Evolutionary conservation across 306 rosid species (phyloP).

Genomic region (Pterocarpus santalinus): DNA sequence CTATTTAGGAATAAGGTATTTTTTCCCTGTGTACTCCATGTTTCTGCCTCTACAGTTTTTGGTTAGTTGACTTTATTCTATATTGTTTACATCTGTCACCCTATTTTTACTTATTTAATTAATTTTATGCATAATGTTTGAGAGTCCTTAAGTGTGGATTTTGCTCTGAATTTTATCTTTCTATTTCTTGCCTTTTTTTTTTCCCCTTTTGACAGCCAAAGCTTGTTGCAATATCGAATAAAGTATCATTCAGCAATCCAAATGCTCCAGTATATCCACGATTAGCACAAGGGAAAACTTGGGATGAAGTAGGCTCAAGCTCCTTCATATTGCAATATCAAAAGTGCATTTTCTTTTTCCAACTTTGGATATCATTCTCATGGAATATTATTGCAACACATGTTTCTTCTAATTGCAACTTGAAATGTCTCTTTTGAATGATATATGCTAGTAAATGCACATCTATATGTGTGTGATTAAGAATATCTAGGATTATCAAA

Average conservation of each 20-base stretch:
- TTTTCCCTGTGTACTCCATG: not conserved
- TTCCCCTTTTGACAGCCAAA: slow-evolving; percentile 69
- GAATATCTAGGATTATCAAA: slow-evolving; percentile 20
- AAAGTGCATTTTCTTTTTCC: slow-evolving; percentile 30
- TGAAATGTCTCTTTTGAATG: slow-evolving; percentile 30
- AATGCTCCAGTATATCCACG: slow-evolving; percentile 94
- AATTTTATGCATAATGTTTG: not conserved
- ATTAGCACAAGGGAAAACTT: slow-evolving; percentile 87
- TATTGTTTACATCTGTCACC: slow-evolving; percentile 1
- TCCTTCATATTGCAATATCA: slow-evolving; percentile 26
- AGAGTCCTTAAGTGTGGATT: slow-evolving; percentile 14
- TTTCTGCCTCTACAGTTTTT: not conserved
- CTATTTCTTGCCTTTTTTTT: not conserved
- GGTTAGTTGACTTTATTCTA: slow-evolving; percentile 14
- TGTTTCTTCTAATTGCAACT: slow-evolving; percentile 9
- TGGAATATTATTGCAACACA: slow-evolving; percentile 20
- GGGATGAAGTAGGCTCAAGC: slow-evolving; percentile 79
- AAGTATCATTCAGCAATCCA: slow-evolving; percentile 76
- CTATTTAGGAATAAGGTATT: slow-evolving; percentile 6
- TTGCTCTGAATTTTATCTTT: slow-evolving; percentile 31
- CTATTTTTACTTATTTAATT: not conserved
- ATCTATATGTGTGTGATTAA: not conserved
- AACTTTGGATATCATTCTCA: not conserved
- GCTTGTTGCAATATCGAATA: slow-evolving; percentile 75
- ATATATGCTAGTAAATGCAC: slow-evolving; percentile 34